Evolutionary conservation across 2,329 filamentous ascomycete species (phyloP).

Genomic region (Xylariaceae sp.): DNA sequence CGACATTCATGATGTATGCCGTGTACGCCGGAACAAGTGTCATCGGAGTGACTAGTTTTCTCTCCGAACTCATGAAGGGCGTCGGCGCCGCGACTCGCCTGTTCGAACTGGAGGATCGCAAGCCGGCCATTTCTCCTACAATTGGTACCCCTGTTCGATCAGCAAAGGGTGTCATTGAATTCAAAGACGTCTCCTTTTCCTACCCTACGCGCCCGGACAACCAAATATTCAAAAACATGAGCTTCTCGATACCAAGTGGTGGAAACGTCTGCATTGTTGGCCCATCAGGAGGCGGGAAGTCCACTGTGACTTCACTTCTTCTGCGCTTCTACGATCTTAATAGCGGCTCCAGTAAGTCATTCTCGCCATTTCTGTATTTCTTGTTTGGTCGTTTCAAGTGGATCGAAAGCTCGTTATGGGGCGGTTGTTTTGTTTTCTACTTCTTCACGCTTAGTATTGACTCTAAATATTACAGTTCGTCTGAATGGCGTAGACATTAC

Average conservation of each 20-base stretch:
- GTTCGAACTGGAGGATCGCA: constrained; percentile 90
- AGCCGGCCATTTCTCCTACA: constrained; percentile 81
- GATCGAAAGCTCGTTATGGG: neutral
- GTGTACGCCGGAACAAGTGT: constrained; percentile 80
- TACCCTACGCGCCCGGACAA: constrained; percentile 94
- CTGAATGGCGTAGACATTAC: constrained; percentile 82
- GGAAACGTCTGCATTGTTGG: constrained; percentile 96
- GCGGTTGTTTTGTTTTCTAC: neutral
- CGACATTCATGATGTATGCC: constrained; percentile 98
- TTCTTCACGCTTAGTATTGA: neutral
- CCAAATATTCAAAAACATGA: constrained; percentile 79
- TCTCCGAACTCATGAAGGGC: constrained; percentile 98
- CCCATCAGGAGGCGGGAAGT: constrained; percentile 92
- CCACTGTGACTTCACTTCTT: constrained; percentile 86
- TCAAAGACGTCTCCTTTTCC: constrained; percentile 78
- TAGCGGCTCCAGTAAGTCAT: constrained; percentile 44
- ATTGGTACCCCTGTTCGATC: constrained; percentile 72
- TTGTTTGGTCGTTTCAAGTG: neutral
- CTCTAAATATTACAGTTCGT: constrained; percentile 44
- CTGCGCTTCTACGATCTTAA: constrained; percentile 87
- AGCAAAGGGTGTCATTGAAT: constrained; percentile 82
- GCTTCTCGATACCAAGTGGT: constrained; percentile 87
- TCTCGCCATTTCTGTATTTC: neutral
- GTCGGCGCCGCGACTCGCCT: constrained; percentile 93
- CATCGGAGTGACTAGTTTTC: constrained; percentile 92